Evolutionary conservation across 108 stramenopile genomes (phyloP).

Genomic region (Chaetoceros muelleri): DNA sequence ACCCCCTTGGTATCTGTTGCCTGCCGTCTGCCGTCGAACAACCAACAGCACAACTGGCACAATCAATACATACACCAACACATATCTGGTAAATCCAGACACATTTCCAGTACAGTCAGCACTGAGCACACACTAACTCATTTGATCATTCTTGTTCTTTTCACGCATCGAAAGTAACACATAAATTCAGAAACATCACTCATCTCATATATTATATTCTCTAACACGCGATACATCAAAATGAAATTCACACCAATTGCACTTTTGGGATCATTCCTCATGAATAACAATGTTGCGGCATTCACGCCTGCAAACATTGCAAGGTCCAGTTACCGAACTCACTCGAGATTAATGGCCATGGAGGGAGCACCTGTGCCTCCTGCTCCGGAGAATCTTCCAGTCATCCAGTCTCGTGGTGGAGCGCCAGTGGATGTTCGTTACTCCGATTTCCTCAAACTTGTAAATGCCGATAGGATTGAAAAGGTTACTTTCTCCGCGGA

Average conservation of each 20-base stretch:
- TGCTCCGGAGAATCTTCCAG: conserved; percentile 22
- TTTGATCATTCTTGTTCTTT: too few species aligned
- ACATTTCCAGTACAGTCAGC: too few species aligned
- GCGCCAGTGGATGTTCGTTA: conserved; percentile 44
- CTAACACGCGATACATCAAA: conserved; percentile 4
- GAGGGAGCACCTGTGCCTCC: conserved; percentile 17
- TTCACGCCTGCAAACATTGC: conserved; percentile 14
- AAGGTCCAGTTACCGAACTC: background rate
- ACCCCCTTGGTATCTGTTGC: too few species aligned
- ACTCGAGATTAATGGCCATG: conserved; percentile 23
- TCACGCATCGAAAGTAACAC: too few species aligned
- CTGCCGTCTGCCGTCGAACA: too few species aligned
- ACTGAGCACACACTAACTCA: too few species aligned
- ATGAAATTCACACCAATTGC: conserved; percentile 29
- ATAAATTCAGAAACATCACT: too few species aligned
- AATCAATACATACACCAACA: too few species aligned
- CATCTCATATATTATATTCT: background rate
- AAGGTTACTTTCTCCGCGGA: conserved; percentile 67
- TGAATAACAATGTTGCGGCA: conserved; percentile 11
- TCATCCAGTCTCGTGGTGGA: conserved; percentile 40
- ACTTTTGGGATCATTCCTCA: conserved; percentile 15
- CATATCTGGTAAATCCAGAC: too few species aligned
- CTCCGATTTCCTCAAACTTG: conserved; percentile 44
- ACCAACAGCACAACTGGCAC: too few species aligned
- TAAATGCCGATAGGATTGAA: conserved; percentile 43